Percentiles rank a stretch among this genome's conserved stretches.
phyloP scores from a whole-genome alignment of 2,329 filamentous ascomycete genomes.

The Cladosporium cucumerinum region DNA sequence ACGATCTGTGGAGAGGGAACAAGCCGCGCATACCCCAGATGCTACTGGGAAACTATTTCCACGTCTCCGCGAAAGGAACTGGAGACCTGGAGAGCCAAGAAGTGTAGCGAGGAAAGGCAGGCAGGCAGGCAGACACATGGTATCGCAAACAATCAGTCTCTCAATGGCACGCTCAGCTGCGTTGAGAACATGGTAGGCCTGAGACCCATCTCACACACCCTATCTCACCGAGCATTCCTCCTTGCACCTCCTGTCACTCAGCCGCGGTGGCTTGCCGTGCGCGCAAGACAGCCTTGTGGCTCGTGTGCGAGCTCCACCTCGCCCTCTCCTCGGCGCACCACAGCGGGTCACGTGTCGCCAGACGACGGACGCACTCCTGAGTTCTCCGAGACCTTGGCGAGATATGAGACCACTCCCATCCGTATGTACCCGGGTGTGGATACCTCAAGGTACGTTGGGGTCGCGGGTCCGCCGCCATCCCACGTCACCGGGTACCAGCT shows the following conservation, averaged over 20 bases:
- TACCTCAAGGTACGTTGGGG: constrained; percentile 2
- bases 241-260: neutral
- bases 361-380: neutral
- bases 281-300: constrained; percentile 14
- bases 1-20: constrained; percentile 16
- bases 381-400: constrained; percentile 8
- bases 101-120: neutral
- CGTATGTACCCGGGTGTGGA: constrained; percentile 14
- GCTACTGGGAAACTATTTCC: constrained; percentile 1
- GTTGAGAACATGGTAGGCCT: neutral
- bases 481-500: constrained; percentile 9
- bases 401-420: neutral
- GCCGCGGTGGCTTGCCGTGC: constrained; percentile 4
- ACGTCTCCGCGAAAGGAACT: constrained; percentile 2
- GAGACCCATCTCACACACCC: neutral
- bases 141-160: neutral
- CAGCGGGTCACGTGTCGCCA: constrained; percentile 7
- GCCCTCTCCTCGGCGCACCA: constrained; percentile 14
- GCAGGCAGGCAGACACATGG: neutral
- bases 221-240: constrained; percentile 4
- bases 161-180: neutral
- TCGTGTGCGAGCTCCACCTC: constrained; percentile 13
- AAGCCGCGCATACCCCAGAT: constrained; percentile 16
- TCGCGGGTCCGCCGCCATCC: neutral
- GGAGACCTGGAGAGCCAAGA: constrained; percentile 6